These are phyloP conservation scores for Liriodendron chinense DNA, from an alignment of 164 flowering plant species.

Conservation along the genomic window DNA sequence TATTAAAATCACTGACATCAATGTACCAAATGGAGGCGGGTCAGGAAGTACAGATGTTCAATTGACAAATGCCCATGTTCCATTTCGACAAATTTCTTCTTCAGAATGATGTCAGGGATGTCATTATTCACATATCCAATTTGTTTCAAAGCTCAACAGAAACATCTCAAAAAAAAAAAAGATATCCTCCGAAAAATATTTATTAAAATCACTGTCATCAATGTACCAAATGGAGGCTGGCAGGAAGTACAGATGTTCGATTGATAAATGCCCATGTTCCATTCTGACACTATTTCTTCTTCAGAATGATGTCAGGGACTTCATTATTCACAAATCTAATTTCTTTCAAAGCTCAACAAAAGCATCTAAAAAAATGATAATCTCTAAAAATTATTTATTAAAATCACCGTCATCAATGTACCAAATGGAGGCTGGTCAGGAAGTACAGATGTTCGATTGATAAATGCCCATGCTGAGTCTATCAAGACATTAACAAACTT, in stretches of 20 bases:
- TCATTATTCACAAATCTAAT: too few relatives aligned
- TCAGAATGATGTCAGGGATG: too few relatives aligned
- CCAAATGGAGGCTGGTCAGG: conserved; percentile 71
- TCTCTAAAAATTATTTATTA: neutral
- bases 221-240: conserved; percentile 67
- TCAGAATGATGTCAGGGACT: too few relatives aligned
- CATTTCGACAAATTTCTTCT: too few relatives aligned
- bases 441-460: conserved; percentile 56
- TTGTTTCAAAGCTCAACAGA: neutral
- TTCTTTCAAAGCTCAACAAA: neutral
- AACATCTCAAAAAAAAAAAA: neutral
- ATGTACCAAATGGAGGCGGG: conserved; percentile 67
- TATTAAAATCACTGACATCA: neutral
- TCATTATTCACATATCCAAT: too few relatives aligned
- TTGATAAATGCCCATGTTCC: conserved; percentile 61
- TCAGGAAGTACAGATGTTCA: conserved; percentile 61
- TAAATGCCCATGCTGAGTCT: conserved; percentile 62
- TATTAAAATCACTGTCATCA: conserved; percentile 1
- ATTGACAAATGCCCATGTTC: conserved; percentile 61
- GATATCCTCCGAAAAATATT: neutral
- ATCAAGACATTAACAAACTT: conserved; percentile 49
- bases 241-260: conserved; percentile 61
- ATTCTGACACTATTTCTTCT: too few relatives aligned
- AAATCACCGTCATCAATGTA: conserved; percentile 23
- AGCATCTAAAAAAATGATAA: neutral